phyloP scores from a whole-genome alignment of 2,329 filamentous ascomycete genomes.

The Westerdykella sp. region DNA sequence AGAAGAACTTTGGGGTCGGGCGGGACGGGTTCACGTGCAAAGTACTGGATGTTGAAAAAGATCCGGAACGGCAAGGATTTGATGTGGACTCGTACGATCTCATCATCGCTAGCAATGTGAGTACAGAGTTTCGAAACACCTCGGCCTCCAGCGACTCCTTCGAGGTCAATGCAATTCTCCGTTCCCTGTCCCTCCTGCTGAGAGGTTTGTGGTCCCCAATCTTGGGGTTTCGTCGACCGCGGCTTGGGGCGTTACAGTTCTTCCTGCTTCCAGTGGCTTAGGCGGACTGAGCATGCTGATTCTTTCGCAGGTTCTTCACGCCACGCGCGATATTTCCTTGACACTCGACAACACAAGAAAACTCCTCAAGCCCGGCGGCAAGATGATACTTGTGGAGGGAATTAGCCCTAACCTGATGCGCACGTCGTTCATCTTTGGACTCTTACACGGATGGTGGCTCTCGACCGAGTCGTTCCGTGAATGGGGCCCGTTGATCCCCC shows the following conservation, averaged over 20 bases:
- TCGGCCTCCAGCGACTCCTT: too few relatives aligned
- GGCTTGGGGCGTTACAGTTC: too few relatives aligned
- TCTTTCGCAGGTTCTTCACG: conserved; percentile 14
- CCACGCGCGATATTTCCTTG: conserved; percentile 9
- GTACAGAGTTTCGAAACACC: too few relatives aligned
- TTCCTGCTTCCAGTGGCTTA: too few relatives aligned
- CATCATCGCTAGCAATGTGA: conserved; percentile 25
- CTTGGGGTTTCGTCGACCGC: too few relatives aligned
- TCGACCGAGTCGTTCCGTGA: neutral
- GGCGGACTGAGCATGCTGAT: too few relatives aligned
- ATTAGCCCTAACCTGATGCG: neutral
- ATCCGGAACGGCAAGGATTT: conserved; percentile 16
- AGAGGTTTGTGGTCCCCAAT: too few relatives aligned
- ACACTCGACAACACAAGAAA: conserved; percentile 9
- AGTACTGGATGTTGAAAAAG: conserved; percentile 17
- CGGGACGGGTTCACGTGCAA: neutral
- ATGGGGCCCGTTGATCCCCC: neutral
- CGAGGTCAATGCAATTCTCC: too few relatives aligned
- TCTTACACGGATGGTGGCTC: conserved; percentile 22
- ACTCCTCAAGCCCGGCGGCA: conserved; percentile 18
- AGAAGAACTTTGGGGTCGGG: conserved; percentile 9
- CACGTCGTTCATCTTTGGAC: conserved; percentile 13
- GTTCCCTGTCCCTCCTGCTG: too few relatives aligned
- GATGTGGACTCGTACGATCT: conserved; percentile 15
- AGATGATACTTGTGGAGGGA: conserved; percentile 13